Evolutionary conservation across 2,329 filamentous ascomycete genomes (phyloP), one percentile per base, ranked within the genome.

Genomic region (Metarhizium robertsii): DNA sequence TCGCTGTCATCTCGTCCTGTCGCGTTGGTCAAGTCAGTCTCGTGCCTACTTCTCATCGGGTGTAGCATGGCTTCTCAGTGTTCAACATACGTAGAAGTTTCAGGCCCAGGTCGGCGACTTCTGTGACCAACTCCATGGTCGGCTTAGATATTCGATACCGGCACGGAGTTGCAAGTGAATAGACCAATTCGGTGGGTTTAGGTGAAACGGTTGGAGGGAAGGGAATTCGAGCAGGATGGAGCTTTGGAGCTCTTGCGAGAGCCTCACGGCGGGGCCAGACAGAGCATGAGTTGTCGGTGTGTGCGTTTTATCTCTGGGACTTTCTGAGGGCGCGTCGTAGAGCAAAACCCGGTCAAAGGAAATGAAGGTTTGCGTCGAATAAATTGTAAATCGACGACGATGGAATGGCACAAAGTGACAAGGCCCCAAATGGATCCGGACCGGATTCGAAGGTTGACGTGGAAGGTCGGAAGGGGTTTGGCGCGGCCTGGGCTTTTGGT

Each of bases 51-150:
- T 14, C n/a, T 53, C 32, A n/a, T 47, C 25, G n/a, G 29, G 6
- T 30, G 14, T 25, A 18, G 25, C 11, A 32, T 32, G 47, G 32
- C 18, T 5, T n/a, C 10, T 36, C 4, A 32, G 42, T 34, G 32
- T 11, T 34, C 42, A 45, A 64, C 66, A 47, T 61, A 71, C 69
- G 61, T 53, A 71, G 59, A 58, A 71, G 64, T 60, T 59, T 59
- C 47, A 68, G 61, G 65, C 67, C 64, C 63, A 69, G 62, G 45
- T 60, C 59, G 56, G 61, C 67, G 52, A 69, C 57, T 2, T 64
- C 50, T 43, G 62, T 55, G 32, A 63, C 52, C 53, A 58, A 59
- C 64, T 66, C 47, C 62, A 61, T 64, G 61, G 47, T 56, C 53
- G 60, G 57, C 52, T 32, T 14, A 14, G 32, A 38, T 40, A 11